Percentiles rank a stretch among this genome's conserved stretches.
These are phyloP conservation scores for Capronia epimyces DNA, from an alignment of 2,329 filamentous ascomycete species.

Conservation along the genomic window DNA sequence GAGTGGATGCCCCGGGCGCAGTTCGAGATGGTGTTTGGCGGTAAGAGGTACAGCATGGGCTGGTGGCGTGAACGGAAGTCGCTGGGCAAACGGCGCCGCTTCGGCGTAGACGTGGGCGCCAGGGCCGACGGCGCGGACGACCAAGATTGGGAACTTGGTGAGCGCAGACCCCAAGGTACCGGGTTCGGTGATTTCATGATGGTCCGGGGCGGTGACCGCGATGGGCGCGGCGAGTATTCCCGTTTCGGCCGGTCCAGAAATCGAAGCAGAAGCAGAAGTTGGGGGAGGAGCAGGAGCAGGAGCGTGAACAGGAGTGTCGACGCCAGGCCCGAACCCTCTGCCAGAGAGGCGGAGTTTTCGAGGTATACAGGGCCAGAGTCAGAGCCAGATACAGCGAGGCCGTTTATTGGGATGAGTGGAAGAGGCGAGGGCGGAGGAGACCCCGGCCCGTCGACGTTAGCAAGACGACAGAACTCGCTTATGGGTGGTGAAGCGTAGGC, in stretches of 20 bases:
- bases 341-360: background rate
- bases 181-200: constrained; percentile 22
- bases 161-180: constrained; percentile 9
- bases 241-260: constrained; percentile 7
- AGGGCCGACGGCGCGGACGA: constrained; percentile 23
- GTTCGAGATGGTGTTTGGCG: constrained; percentile 22
- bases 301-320: background rate
- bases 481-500: constrained; percentile 21
- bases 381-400: background rate
- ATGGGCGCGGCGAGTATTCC: constrained; percentile 20
- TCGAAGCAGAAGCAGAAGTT: background rate
- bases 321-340: background rate
- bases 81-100: constrained; percentile 20
- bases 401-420: background rate
- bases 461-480: constrained; percentile 9
- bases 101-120: constrained; percentile 26
- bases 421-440: constrained; percentile 5
- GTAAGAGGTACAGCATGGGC: constrained; percentile 24
- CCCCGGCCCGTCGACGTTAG: constrained; percentile 9
- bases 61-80: constrained; percentile 26
- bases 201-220: constrained; percentile 15
- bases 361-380: background rate
- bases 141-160: constrained; percentile 25
- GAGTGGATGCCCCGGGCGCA: constrained; percentile 24
- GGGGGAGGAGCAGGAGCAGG: background rate